Evolutionary conservation across 805 yeast species (phyloP), one percentile per base, ranked within the genome.

Genomic region (Maudiozyma turicensis): DNA sequence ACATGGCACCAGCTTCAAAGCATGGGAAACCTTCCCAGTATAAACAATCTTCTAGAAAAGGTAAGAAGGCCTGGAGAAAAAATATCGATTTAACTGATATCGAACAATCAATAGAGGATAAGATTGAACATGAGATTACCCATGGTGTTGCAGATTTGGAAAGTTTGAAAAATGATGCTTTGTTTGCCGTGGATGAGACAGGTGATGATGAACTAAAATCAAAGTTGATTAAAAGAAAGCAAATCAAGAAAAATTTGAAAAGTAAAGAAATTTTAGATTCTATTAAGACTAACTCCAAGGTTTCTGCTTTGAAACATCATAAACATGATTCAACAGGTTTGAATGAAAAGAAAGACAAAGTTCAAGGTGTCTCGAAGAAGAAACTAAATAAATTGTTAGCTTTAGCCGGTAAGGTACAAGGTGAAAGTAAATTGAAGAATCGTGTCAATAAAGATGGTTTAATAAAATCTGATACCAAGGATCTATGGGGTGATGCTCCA

Each of bases 1-100:
- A 14, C 15, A 39, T 33, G 20, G 39, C 28, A 29, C n/a, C 45
- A 26, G 26, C 26, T 47, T 42, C 28, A 14, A 32, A 41, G 34
- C n/a, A 45, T 9, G 54, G 54, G 40, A 74, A 80, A 65, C 87
- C 90, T 11, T 64, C 78, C 26, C 81, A 76, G 56, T 75, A 73
- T 56, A 70, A 70, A 42, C 96, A 90, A 68, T 61, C 84, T 5
- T 88, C 96, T 7, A 77, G 98, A 61, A 93, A 93, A 72, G 95
- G 96, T 42, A 91, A 86, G 75, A 83, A 77, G 64, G 85, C 97
- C 5, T 93, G 99, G 99, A 82, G 97, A 68, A 93, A 91, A 69
- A 87, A 93, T 66, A 85, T 93, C 50, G 95, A 93, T 65, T 70
- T 93, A 15, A 81, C 79, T 28, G 96, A 88, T 54, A 72, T 93